A percentile compares a stretch with the other conserved stretches of the same genome.
Evolutionary conservation across 106 monocot genomes (phyloP).

Genomic region (Apostasia ramifera): DNA sequence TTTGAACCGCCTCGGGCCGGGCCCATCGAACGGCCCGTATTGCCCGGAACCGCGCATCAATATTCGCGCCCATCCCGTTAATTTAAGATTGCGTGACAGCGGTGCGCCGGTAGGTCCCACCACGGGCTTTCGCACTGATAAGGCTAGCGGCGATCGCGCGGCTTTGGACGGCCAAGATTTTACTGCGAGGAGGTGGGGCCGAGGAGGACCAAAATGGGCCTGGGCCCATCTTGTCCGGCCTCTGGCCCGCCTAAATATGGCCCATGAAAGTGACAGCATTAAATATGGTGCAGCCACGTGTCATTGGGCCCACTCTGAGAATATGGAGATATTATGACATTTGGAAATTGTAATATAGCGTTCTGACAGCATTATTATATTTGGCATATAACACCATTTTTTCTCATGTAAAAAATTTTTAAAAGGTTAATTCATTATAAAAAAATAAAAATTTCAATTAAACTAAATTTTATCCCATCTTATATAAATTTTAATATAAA

Average conservation of each 20-base stretch:
- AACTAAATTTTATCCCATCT: no score
- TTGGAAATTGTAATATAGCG: no score
- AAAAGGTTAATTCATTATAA: no score
- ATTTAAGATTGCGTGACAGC: not conserved
- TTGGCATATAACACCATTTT: no score
- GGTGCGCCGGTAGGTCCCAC: constrained; percentile 4
- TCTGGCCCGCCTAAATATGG: not conserved
- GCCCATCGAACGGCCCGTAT: constrained; percentile 6
- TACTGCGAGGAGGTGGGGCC: not conserved
- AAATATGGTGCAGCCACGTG: no score
- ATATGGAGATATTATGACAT: no score
- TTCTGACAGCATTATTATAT: no score
- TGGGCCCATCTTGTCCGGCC: not conserved
- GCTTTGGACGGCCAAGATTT: not conserved
- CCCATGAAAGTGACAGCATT: no score
- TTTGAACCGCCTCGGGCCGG: not conserved
- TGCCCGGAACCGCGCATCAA: not conserved
- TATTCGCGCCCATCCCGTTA: constrained; percentile 3
- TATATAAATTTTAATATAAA: no score
- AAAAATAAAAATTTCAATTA: no score
- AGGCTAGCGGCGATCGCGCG: constrained; percentile 1
- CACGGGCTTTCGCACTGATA: not conserved
- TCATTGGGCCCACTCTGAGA: no score
- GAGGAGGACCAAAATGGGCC: not conserved
- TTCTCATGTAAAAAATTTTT: no score